These are phyloP conservation scores for Phytopythium vexans DNA, from an alignment of 352 stramenopile genomes.

Conservation along the genomic window DNA sequence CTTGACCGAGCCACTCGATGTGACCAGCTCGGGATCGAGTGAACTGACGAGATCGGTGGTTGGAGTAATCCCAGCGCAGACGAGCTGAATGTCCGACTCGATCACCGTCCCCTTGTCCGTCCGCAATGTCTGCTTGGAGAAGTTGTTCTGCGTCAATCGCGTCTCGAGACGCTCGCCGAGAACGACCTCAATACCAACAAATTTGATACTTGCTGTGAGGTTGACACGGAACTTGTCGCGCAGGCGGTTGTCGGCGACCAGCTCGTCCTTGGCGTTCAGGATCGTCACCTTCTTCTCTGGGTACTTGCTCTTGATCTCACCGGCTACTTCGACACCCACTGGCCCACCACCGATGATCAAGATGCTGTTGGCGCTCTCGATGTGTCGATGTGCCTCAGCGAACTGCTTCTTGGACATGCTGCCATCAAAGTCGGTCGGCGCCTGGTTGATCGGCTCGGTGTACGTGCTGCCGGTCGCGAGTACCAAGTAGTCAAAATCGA, in stretches of 20 bases:
- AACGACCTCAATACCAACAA: conserved; percentile 50
- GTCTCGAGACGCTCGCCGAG: conserved; percentile 45
- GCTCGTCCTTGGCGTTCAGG: conserved; percentile 24
- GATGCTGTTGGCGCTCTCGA: conserved; percentile 39
- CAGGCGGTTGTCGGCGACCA: conserved; percentile 32
- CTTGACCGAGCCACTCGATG: conserved; percentile 29
- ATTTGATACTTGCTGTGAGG: conserved; percentile 26
- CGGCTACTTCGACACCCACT: conserved; percentile 49
- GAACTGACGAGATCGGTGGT: conserved; percentile 23
- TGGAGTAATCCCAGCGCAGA: conserved; percentile 29
- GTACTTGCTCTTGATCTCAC: too few species aligned
- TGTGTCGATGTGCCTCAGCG: conserved; percentile 20
- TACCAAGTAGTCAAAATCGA: conserved; percentile 44
- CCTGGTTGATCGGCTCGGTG: conserved; percentile 38
- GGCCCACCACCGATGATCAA: conserved; percentile 50
- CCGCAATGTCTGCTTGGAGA: conserved; percentile 28
- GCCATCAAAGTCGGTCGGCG: conserved; percentile 17
- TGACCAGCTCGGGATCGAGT: conserved; percentile 46
- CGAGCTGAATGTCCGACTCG: conserved; percentile 41
- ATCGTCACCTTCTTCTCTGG: conserved; percentile 55
- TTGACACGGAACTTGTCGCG: conserved; percentile 42
- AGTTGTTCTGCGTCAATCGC: conserved; percentile 26
- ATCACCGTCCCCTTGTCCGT: conserved; percentile 47
- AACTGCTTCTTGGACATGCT: conserved; percentile 23
- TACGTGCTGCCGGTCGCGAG: conserved; percentile 46